A percentile compares a stretch with the other conserved stretches of the same genome.
These are phyloP conservation scores for Nakazawaea ishiwadae DNA, from an alignment of 805 yeast genomes.

Conservation along the genomic window DNA sequence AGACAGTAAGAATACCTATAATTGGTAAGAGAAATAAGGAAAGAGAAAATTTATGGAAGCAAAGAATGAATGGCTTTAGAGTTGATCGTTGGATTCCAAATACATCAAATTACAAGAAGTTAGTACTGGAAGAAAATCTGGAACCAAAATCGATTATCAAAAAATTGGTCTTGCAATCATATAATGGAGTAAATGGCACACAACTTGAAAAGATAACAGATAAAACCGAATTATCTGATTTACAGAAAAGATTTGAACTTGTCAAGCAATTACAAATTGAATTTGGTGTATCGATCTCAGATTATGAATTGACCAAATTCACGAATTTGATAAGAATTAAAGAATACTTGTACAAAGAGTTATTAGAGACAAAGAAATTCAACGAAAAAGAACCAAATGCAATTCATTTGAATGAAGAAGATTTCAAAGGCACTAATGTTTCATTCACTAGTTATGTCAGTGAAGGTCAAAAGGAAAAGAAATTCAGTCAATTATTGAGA, in stretches of 20 bases:
- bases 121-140: background rate
- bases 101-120: slow-evolving; percentile 16
- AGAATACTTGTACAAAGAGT: slow-evolving; percentile 27
- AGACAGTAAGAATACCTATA: slow-evolving; percentile 19
- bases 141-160: slow-evolving; percentile 12
- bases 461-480: slow-evolving; percentile 38
- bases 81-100: slow-evolving; percentile 27
- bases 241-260: slow-evolving; percentile 43
- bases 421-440: slow-evolving; percentile 55
- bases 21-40: slow-evolving; percentile 23
- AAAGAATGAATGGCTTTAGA: slow-evolving; percentile 24
- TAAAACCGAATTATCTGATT: slow-evolving; percentile 28
- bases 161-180: slow-evolving; percentile 15
- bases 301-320: slow-evolving; percentile 38
- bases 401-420: slow-evolving; percentile 51
- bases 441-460: slow-evolving; percentile 47
- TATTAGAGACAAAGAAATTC: slow-evolving; percentile 38
- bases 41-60: slow-evolving; percentile 14
- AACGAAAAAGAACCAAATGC: slow-evolving; percentile 76
- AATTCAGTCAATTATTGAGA: slow-evolving; percentile 43
- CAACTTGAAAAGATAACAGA: slow-evolving; percentile 1
- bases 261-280: slow-evolving; percentile 42
- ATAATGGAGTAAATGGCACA: slow-evolving; percentile 1
- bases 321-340: slow-evolving; percentile 35
- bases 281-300: slow-evolving; percentile 51